Conservation (phyloP, 2,329 filamentous ascomycete species). For the Aspergillus piperis region DNA sequence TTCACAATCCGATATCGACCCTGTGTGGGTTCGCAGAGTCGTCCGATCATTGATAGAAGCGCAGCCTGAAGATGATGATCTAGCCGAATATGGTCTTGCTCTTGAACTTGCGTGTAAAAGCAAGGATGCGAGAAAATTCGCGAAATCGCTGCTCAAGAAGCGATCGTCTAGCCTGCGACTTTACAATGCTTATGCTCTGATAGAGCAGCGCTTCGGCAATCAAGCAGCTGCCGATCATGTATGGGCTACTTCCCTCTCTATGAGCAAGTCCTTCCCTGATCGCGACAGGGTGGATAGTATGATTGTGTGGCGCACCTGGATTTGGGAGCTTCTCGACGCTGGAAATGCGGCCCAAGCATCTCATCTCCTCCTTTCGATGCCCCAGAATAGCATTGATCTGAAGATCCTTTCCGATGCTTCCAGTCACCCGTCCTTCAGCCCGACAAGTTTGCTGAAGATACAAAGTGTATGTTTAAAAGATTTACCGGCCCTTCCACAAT, state of each 20-base stretch:
- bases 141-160: constrained; percentile 72
- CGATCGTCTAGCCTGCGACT: constrained; percentile 65
- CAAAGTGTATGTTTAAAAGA: constrained; percentile 39
- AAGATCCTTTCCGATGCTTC: constrained; percentile 22
- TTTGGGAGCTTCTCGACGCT: constrained; percentile 66
- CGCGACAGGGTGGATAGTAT: constrained; percentile 41
- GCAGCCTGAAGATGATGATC: constrained; percentile 46
- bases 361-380: constrained; percentile 43
- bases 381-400: constrained; percentile 39
- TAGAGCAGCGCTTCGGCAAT: constrained; percentile 65
- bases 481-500: neutral
- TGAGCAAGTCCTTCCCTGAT: constrained; percentile 49
- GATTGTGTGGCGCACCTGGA: constrained; percentile 62
- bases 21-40: constrained; percentile 53
- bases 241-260: constrained; percentile 66
- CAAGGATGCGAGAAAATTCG: constrained; percentile 63
- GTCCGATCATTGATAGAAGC: constrained; percentile 60
- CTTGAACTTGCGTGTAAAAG: constrained; percentile 62
- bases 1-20: constrained; percentile 40
- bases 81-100: constrained; percentile 72
- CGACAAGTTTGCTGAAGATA: constrained; percentile 40
- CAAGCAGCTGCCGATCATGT: constrained; percentile 62
- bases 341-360: constrained; percentile 40
- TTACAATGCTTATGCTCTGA: constrained; percentile 77
- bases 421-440: constrained; percentile 24